Evolutionary conservation across 2,329 filamentous ascomycete genomes (phyloP), one percentile per base, ranked within the genome.

Genomic region (Eutypa lata): DNA sequence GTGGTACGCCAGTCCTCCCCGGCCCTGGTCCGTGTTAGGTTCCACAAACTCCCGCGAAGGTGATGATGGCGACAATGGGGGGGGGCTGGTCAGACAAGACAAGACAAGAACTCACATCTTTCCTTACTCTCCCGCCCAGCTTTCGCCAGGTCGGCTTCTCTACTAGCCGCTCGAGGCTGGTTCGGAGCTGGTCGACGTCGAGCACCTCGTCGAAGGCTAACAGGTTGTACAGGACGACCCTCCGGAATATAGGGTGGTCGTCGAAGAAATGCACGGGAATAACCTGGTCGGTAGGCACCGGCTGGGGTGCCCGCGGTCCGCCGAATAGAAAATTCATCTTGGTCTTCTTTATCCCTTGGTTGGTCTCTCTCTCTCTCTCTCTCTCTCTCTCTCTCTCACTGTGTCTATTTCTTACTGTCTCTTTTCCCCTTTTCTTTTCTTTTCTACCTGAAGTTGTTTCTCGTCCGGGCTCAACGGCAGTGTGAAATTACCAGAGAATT

Each of bases 1-100:
- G 48, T 76, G 74, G 50, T 74, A 71, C 55, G 76, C 73, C 2
- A 76, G 64, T 47, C 61, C 62, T n/a, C 58, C 62, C 21, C 55
- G 49, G 18, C 51, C 48, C 61, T 65, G 38, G 28, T 19, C 5
- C 16, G n/a, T 43, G 16, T 48, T 4, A 24, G 22, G 26, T 47
- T 44, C 21, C 38, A 26, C 26, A n/a, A 3, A 31, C 37, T n/a
- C n/a, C n/a, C n/a, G n/a, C 21, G 26, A 31, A 31, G 26, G 26
- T 10, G 26, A 31, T 31, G 6, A 31, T n/a, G n/a, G n/a, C n/a
- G n/a, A n/a, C n/a, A n/a, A n/a, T n/a, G n/a, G n/a, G n/a, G n/a
- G n/a, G n/a, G n/a, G n/a, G n/a, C n/a, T n/a, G n/a, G n/a, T n/a
- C n/a, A n/a, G n/a, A n/a, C n/a, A n/a, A n/a, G n/a, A n/a, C n/a